Conservation (phyloP, 2,329 filamentous ascomycete species). For the Pleochaeta shiraiana region DNA sequence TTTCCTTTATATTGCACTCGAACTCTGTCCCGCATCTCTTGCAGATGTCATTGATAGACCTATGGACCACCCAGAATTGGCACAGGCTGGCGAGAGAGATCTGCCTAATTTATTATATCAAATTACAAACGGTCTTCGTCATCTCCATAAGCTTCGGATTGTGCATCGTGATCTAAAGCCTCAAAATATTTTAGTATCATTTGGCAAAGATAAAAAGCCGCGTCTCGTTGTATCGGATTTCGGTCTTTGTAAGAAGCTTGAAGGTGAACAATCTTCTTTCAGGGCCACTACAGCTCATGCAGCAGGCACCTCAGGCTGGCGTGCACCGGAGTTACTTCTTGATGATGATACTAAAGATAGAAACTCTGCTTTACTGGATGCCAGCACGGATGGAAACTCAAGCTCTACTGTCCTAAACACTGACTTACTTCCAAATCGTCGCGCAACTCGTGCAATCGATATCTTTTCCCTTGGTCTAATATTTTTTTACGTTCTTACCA, state of each 20-base stretch:
- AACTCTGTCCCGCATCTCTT: constrained; percentile 81
- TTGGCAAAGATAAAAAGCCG: constrained; percentile 45
- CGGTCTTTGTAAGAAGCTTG: constrained; percentile 90
- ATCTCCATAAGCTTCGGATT: constrained; percentile 79
- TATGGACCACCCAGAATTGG: constrained; percentile 41
- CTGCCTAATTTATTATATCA: constrained; percentile 66
- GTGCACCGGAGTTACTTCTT: constrained; percentile 77
- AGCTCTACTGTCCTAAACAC: constrained; percentile 34
- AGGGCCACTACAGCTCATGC: constrained; percentile 87
- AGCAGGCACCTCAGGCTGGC: constrained; percentile 87
- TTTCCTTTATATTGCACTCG: constrained; percentile 90
- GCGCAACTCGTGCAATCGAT: constrained; percentile 88
- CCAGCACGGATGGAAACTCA: constrained; percentile 36
- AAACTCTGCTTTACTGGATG: constrained; percentile 23
- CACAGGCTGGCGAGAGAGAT: constrained; percentile 51
- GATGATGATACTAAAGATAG: constrained; percentile 44
- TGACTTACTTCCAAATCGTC: constrained; percentile 36
- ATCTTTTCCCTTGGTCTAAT: constrained; percentile 94
- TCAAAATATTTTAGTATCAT: constrained; percentile 81
- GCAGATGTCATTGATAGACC: constrained; percentile 77
- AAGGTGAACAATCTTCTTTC: constrained; percentile 85
- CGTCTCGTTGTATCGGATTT: constrained; percentile 96
- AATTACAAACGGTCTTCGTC: constrained; percentile 70
- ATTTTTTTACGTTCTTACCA: constrained; percentile 97
- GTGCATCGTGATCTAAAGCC: constrained; percentile 96